phyloP scores from a whole-genome alignment of 164 flowering plant species.

The Malania oleifera region DNA sequence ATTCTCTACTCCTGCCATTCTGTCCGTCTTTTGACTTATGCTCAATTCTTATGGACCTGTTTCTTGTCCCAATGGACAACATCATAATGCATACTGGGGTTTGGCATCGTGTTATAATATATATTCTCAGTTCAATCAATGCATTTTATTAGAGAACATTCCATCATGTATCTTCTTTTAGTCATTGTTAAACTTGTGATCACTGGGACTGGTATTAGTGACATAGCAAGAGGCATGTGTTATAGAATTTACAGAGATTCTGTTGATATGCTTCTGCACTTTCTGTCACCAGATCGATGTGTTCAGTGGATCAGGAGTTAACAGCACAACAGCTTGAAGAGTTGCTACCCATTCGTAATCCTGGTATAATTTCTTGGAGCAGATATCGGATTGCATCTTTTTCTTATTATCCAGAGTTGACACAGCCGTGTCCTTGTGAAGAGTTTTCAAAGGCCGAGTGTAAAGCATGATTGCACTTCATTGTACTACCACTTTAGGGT shows the following conservation, averaged over 20 bases:
- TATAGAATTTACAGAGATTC: not conserved
- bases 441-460: not conserved
- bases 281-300: conserved; percentile 39
- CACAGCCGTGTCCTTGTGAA: not conserved
- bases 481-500: too few species aligned
- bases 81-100: too few species aligned
- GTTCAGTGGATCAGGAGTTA: conserved; percentile 60
- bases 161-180: too few species aligned
- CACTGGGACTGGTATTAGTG: not conserved
- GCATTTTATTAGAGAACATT: too few species aligned
- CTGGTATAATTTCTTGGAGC: conserved; percentile 29
- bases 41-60: not conserved
- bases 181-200: not conserved
- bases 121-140: too few species aligned
- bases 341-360: conserved; percentile 29
- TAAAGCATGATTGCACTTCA: too few species aligned
- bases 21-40: not conserved
- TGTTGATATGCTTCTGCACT: conserved; percentile 10
- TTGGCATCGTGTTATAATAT: too few species aligned
- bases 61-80: too few species aligned
- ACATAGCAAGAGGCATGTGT: not conserved
- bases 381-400: not conserved
- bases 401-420: not conserved
- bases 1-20: too few species aligned
- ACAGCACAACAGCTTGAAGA: conserved; percentile 43